phyloP scores from a whole-genome alignment of 106 monocot genomes.

The Phalaenopsis equestris region DNA sequence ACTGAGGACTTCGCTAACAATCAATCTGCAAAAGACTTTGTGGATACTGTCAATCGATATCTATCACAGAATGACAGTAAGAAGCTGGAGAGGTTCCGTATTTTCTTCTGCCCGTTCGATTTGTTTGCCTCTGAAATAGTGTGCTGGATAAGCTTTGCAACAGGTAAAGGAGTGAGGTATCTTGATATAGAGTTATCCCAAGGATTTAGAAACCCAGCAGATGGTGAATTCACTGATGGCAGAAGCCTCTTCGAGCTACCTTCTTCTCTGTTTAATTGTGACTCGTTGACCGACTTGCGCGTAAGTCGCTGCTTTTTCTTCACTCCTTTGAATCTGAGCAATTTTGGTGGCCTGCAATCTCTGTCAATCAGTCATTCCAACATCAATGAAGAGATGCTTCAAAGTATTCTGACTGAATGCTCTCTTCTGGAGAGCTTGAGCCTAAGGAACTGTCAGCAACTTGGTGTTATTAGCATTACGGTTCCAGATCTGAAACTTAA shows the following conservation, averaged over 20 bases:
- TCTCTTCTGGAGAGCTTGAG: neutral
- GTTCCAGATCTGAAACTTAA: slow-evolving; percentile 6
- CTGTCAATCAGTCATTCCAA: slow-evolving; percentile 7
- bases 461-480: slow-evolving; percentile 4
- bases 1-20: slow-evolving; percentile 13
- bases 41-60: neutral
- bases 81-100: neutral
- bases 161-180: slow-evolving; percentile 16
- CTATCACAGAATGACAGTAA: no score
- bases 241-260: no score
- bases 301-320: no score
- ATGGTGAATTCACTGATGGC: neutral
- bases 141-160: slow-evolving; percentile 19
- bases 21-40: slow-evolving; percentile 26
- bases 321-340: slow-evolving; percentile 5
- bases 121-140: slow-evolving; percentile 13
- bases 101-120: slow-evolving; percentile 32
- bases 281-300: no score
- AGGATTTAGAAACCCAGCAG: slow-evolving; percentile 13
- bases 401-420: slow-evolving; percentile 1
- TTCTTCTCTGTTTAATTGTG: no score
- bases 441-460: neutral
- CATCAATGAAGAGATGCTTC: slow-evolving; percentile 7
- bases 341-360: slow-evolving; percentile 8
- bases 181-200: slow-evolving; percentile 33